A percentile compares a stretch with the other conserved stretches of the same genome.
These are phyloP conservation scores for Cutaneotrichosporon mucoides DNA, from an alignment of 1,284 basidiomycete genomes.

Conservation along the genomic window DNA sequence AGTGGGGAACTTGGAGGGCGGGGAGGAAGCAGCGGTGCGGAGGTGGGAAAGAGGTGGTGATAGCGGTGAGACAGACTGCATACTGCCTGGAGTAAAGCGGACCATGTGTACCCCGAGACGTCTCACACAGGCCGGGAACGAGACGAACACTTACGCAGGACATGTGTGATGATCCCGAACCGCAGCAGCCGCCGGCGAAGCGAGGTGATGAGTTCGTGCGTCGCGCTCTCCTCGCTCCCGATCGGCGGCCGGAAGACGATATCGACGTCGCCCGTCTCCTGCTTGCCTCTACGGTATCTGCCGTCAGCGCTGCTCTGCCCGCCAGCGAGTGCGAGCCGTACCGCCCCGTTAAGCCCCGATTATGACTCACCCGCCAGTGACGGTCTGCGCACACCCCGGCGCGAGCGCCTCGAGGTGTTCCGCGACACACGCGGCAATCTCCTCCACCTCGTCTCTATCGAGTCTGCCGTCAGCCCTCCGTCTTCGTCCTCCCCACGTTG, in stretches of 20 bases:
- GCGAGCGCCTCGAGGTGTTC: slow-evolving; percentile 39
- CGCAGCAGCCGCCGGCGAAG: slow-evolving; percentile 32
- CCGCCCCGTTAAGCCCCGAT: neutral
- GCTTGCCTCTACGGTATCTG: slow-evolving; percentile 47
- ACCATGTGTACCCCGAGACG: too few relatives aligned
- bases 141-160: slow-evolving; percentile 36
- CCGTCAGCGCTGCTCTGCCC: neutral
- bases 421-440: slow-evolving; percentile 39
- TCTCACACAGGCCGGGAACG: neutral
- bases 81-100: too few relatives aligned
- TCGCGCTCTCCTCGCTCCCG: slow-evolving; percentile 19
- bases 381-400: slow-evolving; percentile 39
- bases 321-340: too few relatives aligned
- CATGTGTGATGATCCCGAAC: slow-evolving; percentile 45
- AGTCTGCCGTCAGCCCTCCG: slow-evolving; percentile 25
- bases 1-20: too few relatives aligned
- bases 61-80: too few relatives aligned
- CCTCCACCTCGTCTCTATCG: slow-evolving; percentile 40
- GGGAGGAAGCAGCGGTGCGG: too few relatives aligned
- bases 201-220: slow-evolving; percentile 27
- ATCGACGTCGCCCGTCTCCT: slow-evolving; percentile 43
- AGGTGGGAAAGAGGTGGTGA: too few relatives aligned
- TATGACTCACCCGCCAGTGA: slow-evolving; percentile 40
- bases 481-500: too few relatives aligned
- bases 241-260: slow-evolving; percentile 41